phyloP scores from a whole-genome alignment of 73 alveolate species.

The Paramecium biaurelia region DNA sequence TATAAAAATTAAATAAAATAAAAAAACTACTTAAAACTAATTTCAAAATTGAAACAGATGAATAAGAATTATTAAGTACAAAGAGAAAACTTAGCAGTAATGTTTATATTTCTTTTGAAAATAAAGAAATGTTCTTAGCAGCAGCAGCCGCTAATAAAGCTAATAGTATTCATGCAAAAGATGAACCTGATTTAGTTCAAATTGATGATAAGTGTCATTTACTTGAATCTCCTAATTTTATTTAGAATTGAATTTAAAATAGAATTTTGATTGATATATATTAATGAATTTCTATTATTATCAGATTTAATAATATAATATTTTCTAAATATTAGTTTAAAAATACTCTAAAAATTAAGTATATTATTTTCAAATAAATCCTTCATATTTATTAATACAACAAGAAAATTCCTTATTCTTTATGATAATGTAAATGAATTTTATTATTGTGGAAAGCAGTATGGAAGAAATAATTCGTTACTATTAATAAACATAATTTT shows the following conservation, averaged over 20 bases:
- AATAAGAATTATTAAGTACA: slow-evolving; percentile 35
- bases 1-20: background rate
- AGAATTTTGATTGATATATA: background rate
- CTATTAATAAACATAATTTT: background rate
- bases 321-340: background rate
- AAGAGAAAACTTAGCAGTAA: slow-evolving; percentile 11
- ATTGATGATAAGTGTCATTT: slow-evolving; percentile 45
- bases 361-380: background rate
- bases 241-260: slow-evolving; percentile 5
- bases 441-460: background rate
- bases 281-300: background rate
- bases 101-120: slow-evolving; percentile 45
- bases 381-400: background rate
- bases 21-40: background rate
- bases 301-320: background rate
- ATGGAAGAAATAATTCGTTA: background rate
- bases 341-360: background rate
- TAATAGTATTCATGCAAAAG: slow-evolving; percentile 20
- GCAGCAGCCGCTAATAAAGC: slow-evolving; percentile 25
- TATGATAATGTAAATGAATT: background rate
- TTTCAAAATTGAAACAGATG: slow-evolving; percentile 28
- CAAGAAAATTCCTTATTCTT: background rate
- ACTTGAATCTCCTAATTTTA: slow-evolving; percentile 49
- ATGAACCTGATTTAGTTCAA: slow-evolving; percentile 49
- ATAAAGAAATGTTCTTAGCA: slow-evolving; percentile 43